Conservation (phyloP, 2,329 filamentous ascomycete genomes). For the Dactylonectria macrodidyma region DNA sequence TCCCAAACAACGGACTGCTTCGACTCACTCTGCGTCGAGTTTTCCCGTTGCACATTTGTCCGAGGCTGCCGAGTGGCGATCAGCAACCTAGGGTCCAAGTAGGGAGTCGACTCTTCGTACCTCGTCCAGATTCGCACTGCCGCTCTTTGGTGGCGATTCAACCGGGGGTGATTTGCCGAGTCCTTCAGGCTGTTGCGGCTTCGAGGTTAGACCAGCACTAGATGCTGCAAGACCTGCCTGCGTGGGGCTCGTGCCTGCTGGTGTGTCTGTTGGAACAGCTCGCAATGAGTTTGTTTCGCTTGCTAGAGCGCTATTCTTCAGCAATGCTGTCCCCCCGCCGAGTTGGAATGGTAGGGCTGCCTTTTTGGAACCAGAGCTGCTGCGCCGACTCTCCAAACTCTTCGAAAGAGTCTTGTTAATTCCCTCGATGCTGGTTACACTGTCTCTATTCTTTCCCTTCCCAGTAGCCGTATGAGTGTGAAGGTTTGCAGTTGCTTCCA, state of each 20-base stretch:
- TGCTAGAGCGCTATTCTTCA: constrained; percentile 67
- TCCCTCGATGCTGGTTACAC: constrained; percentile 75
- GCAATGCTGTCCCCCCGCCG: constrained; percentile 56
- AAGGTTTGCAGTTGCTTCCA: constrained; percentile 87
- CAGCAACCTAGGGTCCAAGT: constrained; percentile 61
- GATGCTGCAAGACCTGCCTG: constrained; percentile 49
- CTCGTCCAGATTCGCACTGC: constrained; percentile 57
- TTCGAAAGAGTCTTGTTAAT: constrained; percentile 86
- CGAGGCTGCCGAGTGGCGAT: constrained; percentile 49
- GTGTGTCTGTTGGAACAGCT: constrained; percentile 61
- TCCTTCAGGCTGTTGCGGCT: constrained; percentile 34
- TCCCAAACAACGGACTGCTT: constrained; percentile 74
- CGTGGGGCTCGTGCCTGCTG: constrained; percentile 58
- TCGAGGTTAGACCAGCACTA: constrained; percentile 41
- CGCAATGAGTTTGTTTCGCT: constrained; percentile 74
- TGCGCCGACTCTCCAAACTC: constrained; percentile 91
- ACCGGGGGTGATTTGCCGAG: constrained; percentile 44
- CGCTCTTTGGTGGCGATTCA: constrained; percentile 44
- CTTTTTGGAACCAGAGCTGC: constrained; percentile 88
- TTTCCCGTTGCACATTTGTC: constrained; percentile 55
- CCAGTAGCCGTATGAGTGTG: constrained; percentile 63
- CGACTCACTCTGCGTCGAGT: constrained; percentile 56
- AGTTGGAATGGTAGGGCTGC: constrained; percentile 69
- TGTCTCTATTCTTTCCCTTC: constrained; percentile 62
- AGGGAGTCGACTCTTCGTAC: constrained; percentile 69